A percentile compares a stretch with the other conserved stretches of the same genome.
These are phyloP conservation scores for Diaporthe sp. DNA, from an alignment of 2,329 filamentous ascomycete genomes.

Conservation along the genomic window DNA sequence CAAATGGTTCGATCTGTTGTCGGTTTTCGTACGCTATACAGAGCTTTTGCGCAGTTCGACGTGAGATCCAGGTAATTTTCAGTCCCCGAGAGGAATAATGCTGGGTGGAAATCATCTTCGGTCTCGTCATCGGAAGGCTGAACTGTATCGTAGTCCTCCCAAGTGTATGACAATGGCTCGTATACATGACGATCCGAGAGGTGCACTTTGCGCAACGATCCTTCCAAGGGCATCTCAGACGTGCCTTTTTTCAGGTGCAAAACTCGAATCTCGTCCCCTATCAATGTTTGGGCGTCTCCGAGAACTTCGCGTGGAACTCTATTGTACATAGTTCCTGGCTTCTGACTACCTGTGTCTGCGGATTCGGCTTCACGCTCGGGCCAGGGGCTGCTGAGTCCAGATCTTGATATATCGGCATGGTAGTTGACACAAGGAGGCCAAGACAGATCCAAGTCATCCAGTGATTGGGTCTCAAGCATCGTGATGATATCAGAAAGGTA, in stretches of 20 bases:
- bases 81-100: not conserved
- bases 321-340: not conserved
- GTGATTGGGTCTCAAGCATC: not conserved
- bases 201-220: not conserved
- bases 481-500: not conserved
- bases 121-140: not conserved
- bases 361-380: accelerated
- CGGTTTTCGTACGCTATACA: not conserved
- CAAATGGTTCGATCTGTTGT: not conserved
- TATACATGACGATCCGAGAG: not conserved
- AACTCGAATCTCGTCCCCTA: not conserved
- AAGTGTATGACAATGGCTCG: not conserved
- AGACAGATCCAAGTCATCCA: not conserved
- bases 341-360: not conserved
- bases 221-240: not conserved
- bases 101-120: not conserved
- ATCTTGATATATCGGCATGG: not conserved
- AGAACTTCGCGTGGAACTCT: not conserved
- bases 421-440: not conserved
- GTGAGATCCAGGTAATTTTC: not conserved
- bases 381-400: not conserved
- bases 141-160: not conserved
- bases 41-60: not conserved
- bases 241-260: not conserved
- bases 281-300: not conserved